Conservation (phyloP, 768 basidiomycete genomes). For the Fistulinella prunicolor region DNA sequence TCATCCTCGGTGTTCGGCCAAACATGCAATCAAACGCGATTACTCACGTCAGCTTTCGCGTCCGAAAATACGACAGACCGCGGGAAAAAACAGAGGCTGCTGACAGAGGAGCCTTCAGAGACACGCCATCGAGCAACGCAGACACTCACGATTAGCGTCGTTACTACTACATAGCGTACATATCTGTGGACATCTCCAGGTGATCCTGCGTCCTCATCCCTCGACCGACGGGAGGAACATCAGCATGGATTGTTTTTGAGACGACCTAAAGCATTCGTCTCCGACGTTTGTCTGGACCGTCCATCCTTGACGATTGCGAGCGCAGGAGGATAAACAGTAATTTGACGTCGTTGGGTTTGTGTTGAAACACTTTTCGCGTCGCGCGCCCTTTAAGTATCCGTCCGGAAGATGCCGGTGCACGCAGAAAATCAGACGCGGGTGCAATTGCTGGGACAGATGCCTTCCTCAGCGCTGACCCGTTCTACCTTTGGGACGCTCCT, state of each 20-base stretch:
- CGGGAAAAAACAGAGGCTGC: no score
- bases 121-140: no score
- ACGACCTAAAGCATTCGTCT: constrained; percentile 46
- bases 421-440: background rate
- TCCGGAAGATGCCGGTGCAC: constrained; percentile 25
- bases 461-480: constrained; percentile 36
- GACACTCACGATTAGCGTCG: no score
- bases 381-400: constrained; percentile 31
- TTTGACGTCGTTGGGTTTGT: constrained; percentile 66
- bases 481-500: constrained; percentile 77
- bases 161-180: constrained; percentile 9
- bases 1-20: constrained; percentile 59
- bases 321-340: constrained; percentile 79
- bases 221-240: constrained; percentile 87
- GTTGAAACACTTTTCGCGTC: background rate
- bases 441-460: constrained; percentile 18
- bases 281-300: constrained; percentile 90
- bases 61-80: no score
- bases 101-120: no score
- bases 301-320: constrained; percentile 54
- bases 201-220: constrained; percentile 89
- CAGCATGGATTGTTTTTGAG: constrained; percentile 95
- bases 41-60: no score
- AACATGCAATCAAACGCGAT: background rate
- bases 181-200: constrained; percentile 74